A percentile compares a stretch with the other conserved stretches of the same genome.
Conservation (phyloP, 805 yeast genomes). For the Zygosaccharomyces siamensis region DNA sequence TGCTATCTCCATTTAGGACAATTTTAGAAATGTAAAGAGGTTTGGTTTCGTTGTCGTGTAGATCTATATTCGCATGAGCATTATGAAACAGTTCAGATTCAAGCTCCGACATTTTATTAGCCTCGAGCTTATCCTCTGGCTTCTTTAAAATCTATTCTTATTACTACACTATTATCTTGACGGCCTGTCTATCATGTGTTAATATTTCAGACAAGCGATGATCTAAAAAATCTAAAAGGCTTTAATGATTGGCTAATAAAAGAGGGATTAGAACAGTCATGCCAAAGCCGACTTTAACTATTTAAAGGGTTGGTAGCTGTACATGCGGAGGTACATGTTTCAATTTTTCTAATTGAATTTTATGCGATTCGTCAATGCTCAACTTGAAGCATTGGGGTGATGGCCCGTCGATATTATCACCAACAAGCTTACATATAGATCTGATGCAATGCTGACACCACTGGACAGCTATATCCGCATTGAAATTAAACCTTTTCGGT, state of each 20-base stretch:
- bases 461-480: slow-evolving; percentile 25
- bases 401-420: slow-evolving; percentile 1
- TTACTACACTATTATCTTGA: neutral
- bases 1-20: slow-evolving; percentile 19
- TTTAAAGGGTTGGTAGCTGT: slow-evolving; percentile 2
- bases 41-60: slow-evolving; percentile 15
- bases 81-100: slow-evolving; percentile 1
- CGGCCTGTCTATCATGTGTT: neutral
- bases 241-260: slow-evolving; percentile 1
- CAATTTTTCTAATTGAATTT: slow-evolving; percentile 14
- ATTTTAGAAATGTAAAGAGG: slow-evolving; percentile 22
- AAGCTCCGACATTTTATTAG: neutral
- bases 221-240: slow-evolving; percentile 1
- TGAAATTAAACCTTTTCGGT: slow-evolving; percentile 20
- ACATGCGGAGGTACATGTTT: slow-evolving; percentile 15
- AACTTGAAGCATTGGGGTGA: slow-evolving; percentile 20
- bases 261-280: neutral
- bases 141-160: neutral
- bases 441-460: slow-evolving; percentile 27
- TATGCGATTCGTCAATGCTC: slow-evolving; percentile 12
- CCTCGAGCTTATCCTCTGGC: neutral
- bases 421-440: slow-evolving; percentile 17
- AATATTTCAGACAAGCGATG: slow-evolving; percentile 1
- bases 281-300: neutral
- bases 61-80: slow-evolving; percentile 5